phyloP scores from a whole-genome alignment of 2,329 filamentous ascomycete species.

The Amylocarpus encephaloides region DNA sequence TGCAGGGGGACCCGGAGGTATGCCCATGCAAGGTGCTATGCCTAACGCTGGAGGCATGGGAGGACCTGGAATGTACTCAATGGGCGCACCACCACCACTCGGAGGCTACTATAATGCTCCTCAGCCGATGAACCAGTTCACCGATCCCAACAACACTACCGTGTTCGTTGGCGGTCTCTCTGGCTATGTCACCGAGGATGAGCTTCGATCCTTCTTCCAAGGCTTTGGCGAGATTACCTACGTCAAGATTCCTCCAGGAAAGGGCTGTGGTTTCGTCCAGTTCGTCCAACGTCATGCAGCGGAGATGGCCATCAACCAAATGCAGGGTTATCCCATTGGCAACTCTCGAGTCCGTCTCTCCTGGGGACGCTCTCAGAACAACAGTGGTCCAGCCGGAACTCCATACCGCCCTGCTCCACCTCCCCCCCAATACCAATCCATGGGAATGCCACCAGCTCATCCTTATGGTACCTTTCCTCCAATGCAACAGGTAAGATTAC shows the following conservation, averaged over 20 bases:
- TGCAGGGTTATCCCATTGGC: constrained; percentile 98
- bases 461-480: constrained; percentile 32
- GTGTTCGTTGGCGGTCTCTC: constrained; percentile 97
- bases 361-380: constrained; percentile 98
- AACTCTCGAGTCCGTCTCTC: constrained; percentile 96
- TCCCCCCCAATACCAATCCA: constrained; percentile 64
- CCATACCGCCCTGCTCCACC: constrained; percentile 92
- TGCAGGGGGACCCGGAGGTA: constrained; percentile 44
- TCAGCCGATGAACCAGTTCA: constrained; percentile 98
- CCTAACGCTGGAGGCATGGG: constrained; percentile 35
- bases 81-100: constrained; percentile 58
- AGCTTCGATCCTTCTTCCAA: constrained; percentile 99
- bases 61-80: constrained; percentile 55
- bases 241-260: constrained; percentile 98
- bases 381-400: constrained; percentile 91
- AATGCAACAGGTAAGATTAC: constrained; percentile 29
- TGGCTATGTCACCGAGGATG: constrained; percentile 97
- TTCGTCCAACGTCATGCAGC: constrained; percentile 98
- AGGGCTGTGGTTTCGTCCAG: constrained; percentile 98
- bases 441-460: constrained; percentile 38
- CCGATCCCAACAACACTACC: constrained; percentile 98
- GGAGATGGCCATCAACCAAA: constrained; percentile 99
- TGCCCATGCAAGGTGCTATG: constrained; percentile 40
- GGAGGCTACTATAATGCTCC: constrained; percentile 57
- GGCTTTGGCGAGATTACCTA: constrained; percentile 99